A percentile compares a stretch with the other conserved stretches of the same genome.
Evolutionary conservation across 2,329 filamentous ascomycete genomes (phyloP).

Genomic region (Colletotrichum camelliae): DNA sequence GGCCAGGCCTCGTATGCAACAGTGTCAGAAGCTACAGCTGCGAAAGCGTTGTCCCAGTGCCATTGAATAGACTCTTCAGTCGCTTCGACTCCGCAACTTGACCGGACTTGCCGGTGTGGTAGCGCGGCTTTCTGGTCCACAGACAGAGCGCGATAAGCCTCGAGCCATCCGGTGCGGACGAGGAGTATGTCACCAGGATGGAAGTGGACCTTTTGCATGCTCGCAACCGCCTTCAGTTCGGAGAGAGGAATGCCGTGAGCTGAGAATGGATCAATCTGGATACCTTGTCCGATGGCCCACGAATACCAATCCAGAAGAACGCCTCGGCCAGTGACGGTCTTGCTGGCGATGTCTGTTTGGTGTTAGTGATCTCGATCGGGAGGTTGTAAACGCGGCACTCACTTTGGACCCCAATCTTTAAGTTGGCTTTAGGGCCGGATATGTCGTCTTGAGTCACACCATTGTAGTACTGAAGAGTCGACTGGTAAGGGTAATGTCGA

Average conservation of each 20-base stretch:
- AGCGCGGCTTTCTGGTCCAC: constrained; percentile 32
- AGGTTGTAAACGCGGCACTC: not conserved
- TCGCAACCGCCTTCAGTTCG: not conserved
- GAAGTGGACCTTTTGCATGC: not conserved
- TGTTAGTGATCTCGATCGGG: not conserved
- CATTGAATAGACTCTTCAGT: constrained; percentile 43
- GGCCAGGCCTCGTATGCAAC: constrained; percentile 48
- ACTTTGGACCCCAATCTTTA: constrained; percentile 9
- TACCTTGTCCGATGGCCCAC: not conserved
- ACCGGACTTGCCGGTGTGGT: not conserved
- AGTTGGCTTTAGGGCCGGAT: not conserved
- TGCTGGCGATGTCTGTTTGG: not conserved
- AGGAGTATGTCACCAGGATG: constrained; percentile 32
- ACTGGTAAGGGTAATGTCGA: constrained; percentile 15
- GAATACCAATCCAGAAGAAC: not conserved
- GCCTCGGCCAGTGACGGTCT: not conserved
- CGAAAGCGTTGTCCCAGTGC: constrained; percentile 53
- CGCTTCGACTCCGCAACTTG: constrained; percentile 39
- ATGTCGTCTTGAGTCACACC: constrained; percentile 7
- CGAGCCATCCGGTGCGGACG: constrained; percentile 57
- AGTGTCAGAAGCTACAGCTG: constrained; percentile 49
- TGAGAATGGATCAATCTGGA: not conserved
- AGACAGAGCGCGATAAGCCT: constrained; percentile 43
- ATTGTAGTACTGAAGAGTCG: constrained; percentile 16
- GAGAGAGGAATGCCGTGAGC: not conserved